phyloP scores from a whole-genome alignment of 2,329 filamentous ascomycete species.

The Chlorencoelia australis region DNA sequence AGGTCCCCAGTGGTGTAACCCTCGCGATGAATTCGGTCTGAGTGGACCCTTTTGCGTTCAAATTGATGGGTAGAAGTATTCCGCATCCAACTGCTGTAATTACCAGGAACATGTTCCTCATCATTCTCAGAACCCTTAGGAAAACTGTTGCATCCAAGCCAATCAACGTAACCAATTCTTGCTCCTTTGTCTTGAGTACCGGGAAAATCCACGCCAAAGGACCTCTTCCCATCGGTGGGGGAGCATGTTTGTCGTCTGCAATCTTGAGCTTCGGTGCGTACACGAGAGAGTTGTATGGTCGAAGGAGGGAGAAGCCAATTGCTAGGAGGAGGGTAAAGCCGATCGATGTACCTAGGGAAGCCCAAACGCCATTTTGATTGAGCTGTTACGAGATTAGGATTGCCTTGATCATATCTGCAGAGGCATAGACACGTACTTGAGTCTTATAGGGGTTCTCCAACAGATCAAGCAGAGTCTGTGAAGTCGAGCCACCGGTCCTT shows the following conservation, averaged over 20 bases:
- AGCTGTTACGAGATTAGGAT: constrained; percentile 18
- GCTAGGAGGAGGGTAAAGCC: constrained; percentile 65
- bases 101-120: constrained; percentile 74
- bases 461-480: constrained; percentile 22
- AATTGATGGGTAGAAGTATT: constrained; percentile 74
- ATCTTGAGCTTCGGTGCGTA: constrained; percentile 93
- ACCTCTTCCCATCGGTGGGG: constrained; percentile 77
- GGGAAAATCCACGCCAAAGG: constrained; percentile 80
- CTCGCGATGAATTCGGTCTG: constrained; percentile 38
- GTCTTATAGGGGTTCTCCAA: constrained; percentile 23
- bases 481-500: too few relatives aligned
- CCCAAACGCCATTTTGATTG: constrained; percentile 53
- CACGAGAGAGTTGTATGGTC: constrained; percentile 83
- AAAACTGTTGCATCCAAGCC: constrained; percentile 90
- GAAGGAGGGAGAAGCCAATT: constrained; percentile 75
- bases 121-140: constrained; percentile 81
- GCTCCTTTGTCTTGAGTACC: constrained; percentile 67
- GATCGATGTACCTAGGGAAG: constrained; percentile 71
- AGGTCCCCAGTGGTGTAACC: constrained; percentile 50
- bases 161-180: constrained; percentile 66
- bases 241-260: constrained; percentile 80
- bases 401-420: not conserved
- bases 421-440: constrained; percentile 11
- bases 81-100: constrained; percentile 63
- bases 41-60: constrained; percentile 34